Evolutionary conservation across 2,329 filamentous ascomycete species (phyloP), one percentile per base, ranked within the genome.

Genomic region (Cephalotrichum gorgonifer): DNA sequence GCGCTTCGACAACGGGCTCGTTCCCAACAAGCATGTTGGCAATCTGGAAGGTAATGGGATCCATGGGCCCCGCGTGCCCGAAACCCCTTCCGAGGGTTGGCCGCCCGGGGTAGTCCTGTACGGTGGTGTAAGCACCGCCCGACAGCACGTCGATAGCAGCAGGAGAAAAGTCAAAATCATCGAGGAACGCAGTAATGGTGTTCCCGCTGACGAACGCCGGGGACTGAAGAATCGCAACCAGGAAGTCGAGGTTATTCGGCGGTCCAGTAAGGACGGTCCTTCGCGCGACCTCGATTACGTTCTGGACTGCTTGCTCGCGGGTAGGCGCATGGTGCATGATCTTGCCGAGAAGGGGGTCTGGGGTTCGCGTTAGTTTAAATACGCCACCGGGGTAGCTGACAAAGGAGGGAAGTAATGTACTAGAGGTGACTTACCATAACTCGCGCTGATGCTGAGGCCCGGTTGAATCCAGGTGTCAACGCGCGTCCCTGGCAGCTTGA

Each of bases 21-120:
- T 84, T 83, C 0, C 78, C 78, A 0, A 77, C 78, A 1, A 84
- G 65, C 20, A 74, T 63, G 53, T 84, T 85, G 2, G 76, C 79
- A 27, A 81, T 66, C 23, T 72, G 71, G 43, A 76, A 74, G 1
- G 75, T 70, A 17, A 82, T 57, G 1, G 71, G 66, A 55, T 83
- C 79, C 78, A 83, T 82, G 0, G 80, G 77, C 0, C 79, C 79
- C 3, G 72, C 70, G 27, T 79, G 74, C 4, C 74, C 73, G 44
- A 83, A 75, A 6, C 79, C 79, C 55, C 73, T 72, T 1, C 78
- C 78, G 3, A 79, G 66, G 0, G 66, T 69, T 3, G 74, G 71
- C n/a, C 80, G 64, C 1, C 73, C 79, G 1, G 77, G 77, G 43
- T 72, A 71, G 52, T 83, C 79, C 58, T 83, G 74, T 2, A 83